A percentile compares a stretch with the other conserved stretches of the same genome.
Evolutionary conservation across 192 early-diverging fungal species (phyloP).

Genomic region (Umbelopsis isabellina): DNA sequence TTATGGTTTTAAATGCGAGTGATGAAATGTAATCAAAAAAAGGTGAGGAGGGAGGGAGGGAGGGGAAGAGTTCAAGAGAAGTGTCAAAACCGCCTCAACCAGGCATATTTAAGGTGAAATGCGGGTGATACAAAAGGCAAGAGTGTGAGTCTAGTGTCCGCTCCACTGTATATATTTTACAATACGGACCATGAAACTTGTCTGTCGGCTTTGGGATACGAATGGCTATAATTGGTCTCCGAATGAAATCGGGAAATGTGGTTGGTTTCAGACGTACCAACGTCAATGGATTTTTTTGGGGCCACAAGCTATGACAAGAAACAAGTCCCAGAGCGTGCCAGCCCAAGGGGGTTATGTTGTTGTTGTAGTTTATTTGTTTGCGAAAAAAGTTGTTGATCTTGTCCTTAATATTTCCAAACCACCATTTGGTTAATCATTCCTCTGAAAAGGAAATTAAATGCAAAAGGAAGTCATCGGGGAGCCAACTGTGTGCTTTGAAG

Average conservation of each 20-base stretch:
- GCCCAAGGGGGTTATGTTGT: background rate
- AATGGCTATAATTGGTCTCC: constrained; percentile 16
- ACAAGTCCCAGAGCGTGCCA: too few species aligned
- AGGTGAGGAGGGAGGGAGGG: constrained; percentile 1
- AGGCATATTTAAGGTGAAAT: constrained; percentile 25
- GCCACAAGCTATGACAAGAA: background rate
- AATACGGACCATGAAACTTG: constrained; percentile 17
- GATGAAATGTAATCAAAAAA: background rate
- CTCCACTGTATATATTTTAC: constrained; percentile 17
- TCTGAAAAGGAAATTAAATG: constrained; percentile 12
- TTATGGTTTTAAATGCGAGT: background rate
- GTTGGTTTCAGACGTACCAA: constrained; percentile 3
- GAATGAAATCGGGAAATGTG: constrained; percentile 11
- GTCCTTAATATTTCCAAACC: background rate
- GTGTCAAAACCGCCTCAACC: constrained; percentile 13
- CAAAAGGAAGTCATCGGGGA: constrained; percentile 15
- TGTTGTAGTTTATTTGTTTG: background rate
- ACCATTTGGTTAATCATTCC: background rate
- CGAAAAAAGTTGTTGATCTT: background rate
- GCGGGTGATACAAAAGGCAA: constrained; percentile 3
- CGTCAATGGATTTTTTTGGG: background rate
- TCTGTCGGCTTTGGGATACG: constrained; percentile 11
- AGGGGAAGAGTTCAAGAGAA: background rate
- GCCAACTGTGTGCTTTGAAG: background rate
- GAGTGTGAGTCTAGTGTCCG: constrained; percentile 3